Base-by-base conservation (phyloP, 1,284 basidiomycete genomes). In the Tilletiaria anomala region DNA sequence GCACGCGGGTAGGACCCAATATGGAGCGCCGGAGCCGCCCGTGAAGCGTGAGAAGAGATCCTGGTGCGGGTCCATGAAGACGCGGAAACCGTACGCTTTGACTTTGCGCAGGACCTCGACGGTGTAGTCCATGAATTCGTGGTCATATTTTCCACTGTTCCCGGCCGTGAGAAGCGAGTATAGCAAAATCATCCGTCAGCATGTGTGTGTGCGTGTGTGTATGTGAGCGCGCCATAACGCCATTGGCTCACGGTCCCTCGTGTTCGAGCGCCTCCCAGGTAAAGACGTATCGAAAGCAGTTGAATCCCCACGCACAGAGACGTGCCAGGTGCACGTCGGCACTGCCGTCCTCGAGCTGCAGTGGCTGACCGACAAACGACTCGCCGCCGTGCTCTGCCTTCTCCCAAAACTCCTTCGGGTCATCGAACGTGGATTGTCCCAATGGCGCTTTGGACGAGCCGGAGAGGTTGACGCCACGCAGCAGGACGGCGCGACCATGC, bases 11-110 rank as follows among this genome's bases (percentile, higher is more conserved):
- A 96, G 73, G 0, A 88, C 89, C 91, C 91, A 97, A 58, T 80
- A 83, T 0, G 91, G 91, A 0, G 91, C 91, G 10, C 91, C 91
- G 0, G 86, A 93, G 5, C 91, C 91, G 17, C 91, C 89, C 4
- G 84, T 83, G 71, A 89, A 94, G 31, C 91, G 82, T 1, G 89
- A 94, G 85, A 91, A 96, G 87, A 79, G 76, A 63, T 97, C 91
- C 70, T 96, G 91, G 69, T 97, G 91, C 4, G 91, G 89, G 65
- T 96, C 88, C 75, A 97, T 80, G 68, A 79, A 93, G 4, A 96
- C 70, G 52, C 77, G 78, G 70, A 97, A 96, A n/a, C 91, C 91
- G 61, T 83, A 83, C 44, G 86, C 79, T 63, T 89, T 89, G 72
- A 86, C 86, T 68, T 88, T 89, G 33, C 77, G 74, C 14, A 96